Percentiles rank a stretch among this genome's conserved stretches.
phyloP scores from a whole-genome alignment of 2,329 filamentous ascomycete genomes.

The Xylariaceae sp. region DNA sequence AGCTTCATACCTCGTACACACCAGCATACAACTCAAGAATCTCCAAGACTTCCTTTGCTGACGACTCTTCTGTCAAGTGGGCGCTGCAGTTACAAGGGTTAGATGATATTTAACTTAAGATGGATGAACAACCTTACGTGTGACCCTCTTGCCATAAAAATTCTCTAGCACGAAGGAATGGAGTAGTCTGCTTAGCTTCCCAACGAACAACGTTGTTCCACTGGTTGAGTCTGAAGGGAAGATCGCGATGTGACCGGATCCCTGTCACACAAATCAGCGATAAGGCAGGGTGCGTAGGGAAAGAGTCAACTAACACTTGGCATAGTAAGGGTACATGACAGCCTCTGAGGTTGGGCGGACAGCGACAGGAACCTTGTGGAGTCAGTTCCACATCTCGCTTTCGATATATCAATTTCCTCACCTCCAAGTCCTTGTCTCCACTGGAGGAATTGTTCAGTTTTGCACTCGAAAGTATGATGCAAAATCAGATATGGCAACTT shows the following conservation, averaged over 20 bases:
- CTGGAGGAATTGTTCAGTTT: conserved; percentile 40
- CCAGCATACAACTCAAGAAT: conserved; percentile 91
- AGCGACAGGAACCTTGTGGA: conserved; percentile 54
- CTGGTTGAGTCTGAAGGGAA: conserved; percentile 91
- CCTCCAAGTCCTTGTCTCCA: conserved; percentile 86
- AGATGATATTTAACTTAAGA: background rate
- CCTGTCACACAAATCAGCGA: background rate
- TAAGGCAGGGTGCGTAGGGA: background rate
- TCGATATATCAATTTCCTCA: too few relatives aligned
- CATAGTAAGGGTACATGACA: conserved; percentile 28
- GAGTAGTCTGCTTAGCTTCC: conserved; percentile 92
- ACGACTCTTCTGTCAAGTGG: conserved; percentile 78
- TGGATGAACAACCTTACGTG: conserved; percentile 34
- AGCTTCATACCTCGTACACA: conserved; percentile 66
- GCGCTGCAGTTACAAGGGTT: conserved; percentile 50
- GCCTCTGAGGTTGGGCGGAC: conserved; percentile 67
- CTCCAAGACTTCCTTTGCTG: conserved; percentile 80
- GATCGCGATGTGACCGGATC: conserved; percentile 93
- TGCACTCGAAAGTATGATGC: conserved; percentile 3
- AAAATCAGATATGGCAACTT: conserved; percentile 32
- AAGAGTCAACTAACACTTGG: conserved; percentile 12
- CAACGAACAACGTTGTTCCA: conserved; percentile 93
- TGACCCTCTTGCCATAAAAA: conserved; percentile 99
- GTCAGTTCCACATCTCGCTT: too few relatives aligned
- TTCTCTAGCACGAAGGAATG: conserved; percentile 86